A percentile compares a stretch with the other conserved stretches of the same genome.
These are phyloP conservation scores for Eimeria nieschulzi DNA, from an alignment of 169 alveolate genomes.

Conservation along the genomic window DNA sequence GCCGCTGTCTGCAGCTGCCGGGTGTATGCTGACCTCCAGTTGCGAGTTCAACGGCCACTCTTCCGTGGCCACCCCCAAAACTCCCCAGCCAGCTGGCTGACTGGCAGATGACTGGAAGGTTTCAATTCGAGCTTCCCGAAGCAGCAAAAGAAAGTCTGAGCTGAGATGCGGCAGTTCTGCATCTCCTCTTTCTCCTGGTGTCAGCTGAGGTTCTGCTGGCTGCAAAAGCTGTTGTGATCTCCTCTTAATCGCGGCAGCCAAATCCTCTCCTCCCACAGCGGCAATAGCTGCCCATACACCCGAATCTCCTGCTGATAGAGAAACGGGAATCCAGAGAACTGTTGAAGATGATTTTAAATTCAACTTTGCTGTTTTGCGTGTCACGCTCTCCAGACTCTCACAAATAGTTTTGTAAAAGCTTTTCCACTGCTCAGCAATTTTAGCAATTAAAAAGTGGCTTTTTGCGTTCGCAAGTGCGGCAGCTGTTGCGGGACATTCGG, in stretches of 20 bases:
- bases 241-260: background rate
- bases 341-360: no score
- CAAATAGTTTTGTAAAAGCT: no score
- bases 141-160: no score
- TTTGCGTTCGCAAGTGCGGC: no score
- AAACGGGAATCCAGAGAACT: background rate
- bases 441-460: no score
- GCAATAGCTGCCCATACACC: background rate
- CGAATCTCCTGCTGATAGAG: background rate
- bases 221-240: background rate
- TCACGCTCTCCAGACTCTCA: no score
- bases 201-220: background rate
- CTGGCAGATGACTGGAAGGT: background rate
- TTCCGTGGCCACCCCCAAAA: conserved; percentile 7
- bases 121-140: no score
- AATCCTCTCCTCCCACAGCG: background rate
- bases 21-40: background rate
- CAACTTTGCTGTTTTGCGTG: no score
- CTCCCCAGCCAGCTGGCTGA: conserved; percentile 35
- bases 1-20: background rate
- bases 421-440: no score
- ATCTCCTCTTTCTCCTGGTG: background rate
- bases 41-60: background rate
- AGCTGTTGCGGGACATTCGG: no score
- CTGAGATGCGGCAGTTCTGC: background rate